Evolutionary conservation across 176 grass and related monocot genomes (phyloP).

Genomic region (Lolium multiflorum): DNA sequence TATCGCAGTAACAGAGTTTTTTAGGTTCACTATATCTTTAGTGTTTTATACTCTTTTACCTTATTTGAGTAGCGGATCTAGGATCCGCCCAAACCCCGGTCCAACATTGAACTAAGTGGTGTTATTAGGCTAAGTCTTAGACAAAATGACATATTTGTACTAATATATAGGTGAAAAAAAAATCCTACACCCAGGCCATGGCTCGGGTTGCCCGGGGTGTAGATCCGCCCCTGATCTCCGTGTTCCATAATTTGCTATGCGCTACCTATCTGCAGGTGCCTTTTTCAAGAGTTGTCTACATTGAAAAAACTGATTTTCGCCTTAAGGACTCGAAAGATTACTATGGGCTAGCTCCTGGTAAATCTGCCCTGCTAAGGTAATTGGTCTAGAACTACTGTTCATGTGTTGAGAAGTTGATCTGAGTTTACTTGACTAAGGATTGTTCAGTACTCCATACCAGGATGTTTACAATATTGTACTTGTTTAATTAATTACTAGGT

Average conservation of each 20-base stretch:
- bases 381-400: neutral
- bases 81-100: too few relatives aligned
- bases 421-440: slow-evolving; percentile 13
- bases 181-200: too few relatives aligned
- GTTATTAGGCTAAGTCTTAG: too few relatives aligned
- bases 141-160: too few relatives aligned
- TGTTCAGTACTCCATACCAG: neutral
- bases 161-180: too few relatives aligned
- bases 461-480: neutral
- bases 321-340: slow-evolving; percentile 96
- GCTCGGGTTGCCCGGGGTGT: too few relatives aligned
- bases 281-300: slow-evolving; percentile 71
- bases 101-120: too few relatives aligned
- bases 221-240: too few relatives aligned
- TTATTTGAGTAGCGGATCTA: too few relatives aligned
- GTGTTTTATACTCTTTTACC: neutral
- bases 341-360: slow-evolving; percentile 91
- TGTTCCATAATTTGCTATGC: neutral
- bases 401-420: slow-evolving; percentile 42
- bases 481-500: slow-evolving; percentile 56
- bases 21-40: neutral
- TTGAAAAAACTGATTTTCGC: slow-evolving; percentile 94
- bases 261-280: slow-evolving; percentile 64
- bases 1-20: neutral
- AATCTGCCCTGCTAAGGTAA: slow-evolving; percentile 91